Evolutionary conservation across 805 yeast genomes (phyloP), one percentile per base, ranked within the genome.

Genomic region (Saturnispora dispora): DNA sequence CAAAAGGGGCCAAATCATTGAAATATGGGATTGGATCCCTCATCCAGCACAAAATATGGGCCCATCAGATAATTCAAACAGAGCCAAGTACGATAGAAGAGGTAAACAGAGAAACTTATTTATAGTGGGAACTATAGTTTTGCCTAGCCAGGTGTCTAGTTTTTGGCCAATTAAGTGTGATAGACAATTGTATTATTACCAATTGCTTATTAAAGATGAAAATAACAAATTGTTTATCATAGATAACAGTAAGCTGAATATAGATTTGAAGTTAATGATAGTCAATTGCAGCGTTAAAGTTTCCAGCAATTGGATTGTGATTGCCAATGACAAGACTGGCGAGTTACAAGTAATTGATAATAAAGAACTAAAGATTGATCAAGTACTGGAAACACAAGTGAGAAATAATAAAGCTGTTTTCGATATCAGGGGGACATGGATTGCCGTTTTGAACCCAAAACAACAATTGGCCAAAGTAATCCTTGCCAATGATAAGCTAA

Each of bases 351-450:
- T 59, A 5, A 59, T 48, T 43, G 28, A 48, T 11, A 52, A 51
- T n/a, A 3, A 11, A 4, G 46, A 39, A 4, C 30, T 35, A 1
- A 3, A 23, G 8, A 8, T 42, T 25, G 9, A 30, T n/a, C 25
- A 41, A 17, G n/a, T 48, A 3, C 47, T 53, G 17, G 37, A 43
- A n/a, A 46, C 61, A n/a, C 59, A 58, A 48, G 47, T 58, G 27
- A 30, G 57, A 18, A 73, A 71, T 47, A 66, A 63, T 11, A 50
- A 55, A 30, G 76, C 81, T 1, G 71, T 79, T 1, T 73, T 72
- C 56, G 83, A 78, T 57, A 44, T 78, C 2, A 68, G 69, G 36
- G 80, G 76, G 8, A 64, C 71, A 42, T 76, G 81, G 79, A 58
- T 79, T 20, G 75, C 71, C 6, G 15, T 56, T 30, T 13, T 10